These are phyloP conservation scores for Fusarium dlaminii DNA, from an alignment of 2,329 filamentous ascomycete species.

Conservation along the genomic window DNA sequence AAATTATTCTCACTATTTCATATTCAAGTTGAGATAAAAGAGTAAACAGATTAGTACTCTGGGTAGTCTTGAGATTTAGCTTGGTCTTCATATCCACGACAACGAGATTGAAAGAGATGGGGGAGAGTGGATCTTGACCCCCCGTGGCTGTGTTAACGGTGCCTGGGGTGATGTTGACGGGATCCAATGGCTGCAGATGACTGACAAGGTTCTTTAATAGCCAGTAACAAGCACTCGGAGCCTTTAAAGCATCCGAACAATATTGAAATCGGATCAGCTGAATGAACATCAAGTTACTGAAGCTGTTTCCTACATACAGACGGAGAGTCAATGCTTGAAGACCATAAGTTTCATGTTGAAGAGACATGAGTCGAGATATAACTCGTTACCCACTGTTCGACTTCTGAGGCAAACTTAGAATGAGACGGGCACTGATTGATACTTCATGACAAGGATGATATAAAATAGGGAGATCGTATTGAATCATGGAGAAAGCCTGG, in stretches of 20 bases:
- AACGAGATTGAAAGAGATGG: constrained; percentile 15
- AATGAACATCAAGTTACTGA: not conserved
- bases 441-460: constrained; percentile 15
- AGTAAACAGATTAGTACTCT: not conserved
- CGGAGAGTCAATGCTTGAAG: not conserved
- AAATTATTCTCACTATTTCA: not conserved
- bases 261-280: not conserved
- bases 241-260: not conserved
- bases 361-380: constrained; percentile 2
- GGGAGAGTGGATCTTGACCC: constrained; percentile 20
- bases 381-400: constrained; percentile 26
- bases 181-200: constrained; percentile 8
- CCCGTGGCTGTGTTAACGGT: constrained; percentile 32
- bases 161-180: constrained; percentile 25
- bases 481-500: not conserved
- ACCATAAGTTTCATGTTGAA: constrained; percentile 13
- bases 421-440: constrained; percentile 8
- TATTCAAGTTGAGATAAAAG: not conserved
- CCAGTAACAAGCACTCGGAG: not conserved
- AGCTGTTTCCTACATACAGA: not conserved
- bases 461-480: not conserved
- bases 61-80: not conserved
- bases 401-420: constrained; percentile 16
- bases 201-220: not conserved
- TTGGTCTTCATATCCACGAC: not conserved